Evolutionary conservation across 2,329 filamentous ascomycete genomes (phyloP).

Genomic region (Uncinocarpus reesii): DNA sequence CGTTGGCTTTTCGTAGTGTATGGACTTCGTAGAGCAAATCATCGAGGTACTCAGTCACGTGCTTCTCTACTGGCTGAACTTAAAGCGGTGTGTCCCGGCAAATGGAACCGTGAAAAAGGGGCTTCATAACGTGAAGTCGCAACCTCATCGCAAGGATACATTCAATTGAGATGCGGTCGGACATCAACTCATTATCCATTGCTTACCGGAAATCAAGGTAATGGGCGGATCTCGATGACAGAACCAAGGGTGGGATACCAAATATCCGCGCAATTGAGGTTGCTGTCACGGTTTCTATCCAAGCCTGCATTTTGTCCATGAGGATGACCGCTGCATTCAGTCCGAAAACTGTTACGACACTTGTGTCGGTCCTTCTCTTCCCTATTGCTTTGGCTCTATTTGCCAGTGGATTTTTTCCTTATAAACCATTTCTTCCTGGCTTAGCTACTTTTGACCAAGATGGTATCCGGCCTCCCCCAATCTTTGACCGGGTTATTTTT

Average conservation of each 20-base stretch:
- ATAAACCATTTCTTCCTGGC: conserved; percentile 86
- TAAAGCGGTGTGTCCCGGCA: no score
- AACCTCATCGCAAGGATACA: no score
- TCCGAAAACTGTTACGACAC: conserved; percentile 3
- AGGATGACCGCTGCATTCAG: not conserved
- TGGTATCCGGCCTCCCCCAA: conserved; percentile 50
- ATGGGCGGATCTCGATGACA: not conserved
- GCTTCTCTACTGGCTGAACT: no score
- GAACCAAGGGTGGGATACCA: not conserved
- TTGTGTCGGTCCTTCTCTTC: conserved; percentile 63
- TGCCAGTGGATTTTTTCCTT: conserved; percentile 89
- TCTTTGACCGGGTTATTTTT: conserved; percentile 84
- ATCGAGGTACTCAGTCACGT: no score
- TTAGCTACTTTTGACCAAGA: conserved; percentile 53
- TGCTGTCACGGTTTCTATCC: not conserved
- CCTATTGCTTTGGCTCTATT: conserved; percentile 66
- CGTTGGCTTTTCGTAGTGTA: no score
- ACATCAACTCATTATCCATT: no score
- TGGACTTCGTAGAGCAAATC: no score
- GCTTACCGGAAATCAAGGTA: no score
- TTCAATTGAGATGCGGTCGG: no score
- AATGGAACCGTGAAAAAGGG: no score
- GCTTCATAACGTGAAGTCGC: no score
- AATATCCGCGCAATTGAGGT: not conserved
- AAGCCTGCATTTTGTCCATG: not conserved